Conservation (phyloP, 2,329 filamentous ascomycete species). For the Fusarium nelsonii region DNA sequence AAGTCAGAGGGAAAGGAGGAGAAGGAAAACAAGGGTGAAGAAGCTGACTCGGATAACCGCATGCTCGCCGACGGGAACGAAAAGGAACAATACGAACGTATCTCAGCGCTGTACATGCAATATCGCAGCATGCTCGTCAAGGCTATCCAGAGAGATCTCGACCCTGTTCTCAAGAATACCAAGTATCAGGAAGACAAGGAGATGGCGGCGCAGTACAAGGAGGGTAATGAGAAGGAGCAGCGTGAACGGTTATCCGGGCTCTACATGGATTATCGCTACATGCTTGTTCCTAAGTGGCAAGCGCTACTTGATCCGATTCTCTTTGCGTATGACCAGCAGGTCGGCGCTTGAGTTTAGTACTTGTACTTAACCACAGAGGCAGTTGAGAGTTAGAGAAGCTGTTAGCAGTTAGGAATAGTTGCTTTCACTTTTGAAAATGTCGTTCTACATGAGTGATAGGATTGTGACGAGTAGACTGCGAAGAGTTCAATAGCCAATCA, state of each 20-base stretch:
- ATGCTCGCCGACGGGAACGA: slow-evolving; percentile 13
- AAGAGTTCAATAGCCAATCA: slow-evolving; percentile 15
- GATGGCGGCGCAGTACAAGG: slow-evolving; percentile 1
- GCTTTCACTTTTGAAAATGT: neutral
- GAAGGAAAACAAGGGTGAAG: neutral
- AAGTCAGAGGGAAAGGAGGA: neutral
- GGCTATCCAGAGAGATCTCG: slow-evolving; percentile 23
- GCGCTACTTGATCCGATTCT: slow-evolving; percentile 24
- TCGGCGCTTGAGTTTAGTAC: neutral
- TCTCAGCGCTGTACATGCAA: slow-evolving; percentile 31
- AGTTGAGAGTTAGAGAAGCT: neutral
- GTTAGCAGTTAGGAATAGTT: neutral
- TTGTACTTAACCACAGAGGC: too few species aligned
- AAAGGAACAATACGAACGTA: slow-evolving; percentile 8
- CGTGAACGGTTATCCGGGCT: slow-evolving; percentile 6
- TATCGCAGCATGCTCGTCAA: slow-evolving; percentile 28
- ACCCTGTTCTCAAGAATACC: slow-evolving; percentile 21
- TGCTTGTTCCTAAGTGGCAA: slow-evolving; percentile 10
- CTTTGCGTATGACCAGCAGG: neutral
- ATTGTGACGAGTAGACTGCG: neutral
- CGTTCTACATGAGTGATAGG: neutral
- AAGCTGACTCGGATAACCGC: neutral
- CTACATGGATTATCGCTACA: slow-evolving; percentile 22
- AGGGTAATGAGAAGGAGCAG: slow-evolving; percentile 16
- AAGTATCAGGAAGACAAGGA: slow-evolving; percentile 1